Conservation (phyloP, 352 stramenopile species). For the Phytophthora fragariae region DNA sequence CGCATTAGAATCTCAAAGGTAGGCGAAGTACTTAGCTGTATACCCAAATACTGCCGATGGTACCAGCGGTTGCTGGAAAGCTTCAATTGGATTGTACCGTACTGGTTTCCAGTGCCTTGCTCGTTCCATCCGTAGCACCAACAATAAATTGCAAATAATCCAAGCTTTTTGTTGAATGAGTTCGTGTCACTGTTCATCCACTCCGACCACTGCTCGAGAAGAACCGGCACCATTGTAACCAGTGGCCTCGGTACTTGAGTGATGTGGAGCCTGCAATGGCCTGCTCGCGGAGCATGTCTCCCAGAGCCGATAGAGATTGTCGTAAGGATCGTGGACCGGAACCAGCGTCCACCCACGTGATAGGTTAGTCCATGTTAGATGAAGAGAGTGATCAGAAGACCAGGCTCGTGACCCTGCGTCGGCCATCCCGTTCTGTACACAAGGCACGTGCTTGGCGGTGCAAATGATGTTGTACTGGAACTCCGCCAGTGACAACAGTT, state of each 20-base stretch:
- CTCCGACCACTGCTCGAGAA: background rate
- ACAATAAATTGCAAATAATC: too few species aligned
- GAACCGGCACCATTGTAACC: conserved; percentile 16
- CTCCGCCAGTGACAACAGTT: conserved; percentile 5
- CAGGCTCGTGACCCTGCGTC: conserved; percentile 19
- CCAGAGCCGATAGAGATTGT: conserved; percentile 24
- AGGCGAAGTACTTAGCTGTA: background rate
- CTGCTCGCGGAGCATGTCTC: conserved; percentile 2
- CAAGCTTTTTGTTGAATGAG: too few species aligned
- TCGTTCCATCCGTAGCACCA: too few species aligned
- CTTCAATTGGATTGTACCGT: conserved; percentile 5
- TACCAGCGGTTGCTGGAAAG: conserved; percentile 4
- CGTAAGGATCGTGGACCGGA: background rate
- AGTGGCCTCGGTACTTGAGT: background rate
- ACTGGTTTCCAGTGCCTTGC: conserved; percentile 3
- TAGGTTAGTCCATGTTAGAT: conserved; percentile 14
- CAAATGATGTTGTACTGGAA: conserved; percentile 6
- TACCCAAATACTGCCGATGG: background rate
- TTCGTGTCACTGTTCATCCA: too few species aligned
- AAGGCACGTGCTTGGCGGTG: conserved; percentile 1
- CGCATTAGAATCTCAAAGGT: background rate
- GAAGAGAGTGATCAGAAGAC: background rate
- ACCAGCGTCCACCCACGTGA: conserved; percentile 16
- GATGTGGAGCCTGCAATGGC: conserved; percentile 5
- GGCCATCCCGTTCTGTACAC: conserved; percentile 9